Evolutionary conservation across 257 asterid species (phyloP).

Genomic region (Jacaranda mimosifolia): DNA sequence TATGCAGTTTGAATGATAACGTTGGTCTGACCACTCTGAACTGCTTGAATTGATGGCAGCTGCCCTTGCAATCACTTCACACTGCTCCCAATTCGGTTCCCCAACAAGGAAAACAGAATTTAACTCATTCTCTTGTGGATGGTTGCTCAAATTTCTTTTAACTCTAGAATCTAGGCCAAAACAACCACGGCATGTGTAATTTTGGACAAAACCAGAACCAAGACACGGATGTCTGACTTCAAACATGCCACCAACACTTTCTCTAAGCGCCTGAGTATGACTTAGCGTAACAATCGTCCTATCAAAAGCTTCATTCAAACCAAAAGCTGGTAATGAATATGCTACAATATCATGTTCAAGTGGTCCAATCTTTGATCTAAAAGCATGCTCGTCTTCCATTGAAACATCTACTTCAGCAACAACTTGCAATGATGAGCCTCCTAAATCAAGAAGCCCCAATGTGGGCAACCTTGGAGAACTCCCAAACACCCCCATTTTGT

Average conservation of each 20-base stretch:
- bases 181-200: conserved; percentile 78
- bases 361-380: conserved; percentile 62
- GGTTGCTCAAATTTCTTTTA: conserved; percentile 33
- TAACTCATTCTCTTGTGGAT: conserved; percentile 34
- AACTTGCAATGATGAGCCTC: conserved; percentile 90
- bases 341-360: conserved; percentile 58
- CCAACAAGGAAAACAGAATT: conserved; percentile 59
- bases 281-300: conserved; percentile 69
- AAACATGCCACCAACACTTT: conserved; percentile 48
- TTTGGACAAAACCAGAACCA: conserved; percentile 56
- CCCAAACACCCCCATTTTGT: conserved; percentile 62
- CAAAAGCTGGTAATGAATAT: conserved; percentile 75
- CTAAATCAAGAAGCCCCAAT: conserved; percentile 86
- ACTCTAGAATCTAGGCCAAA: conserved; percentile 40
- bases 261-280: conserved; percentile 54
- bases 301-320: conserved; percentile 84
- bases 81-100: conserved; percentile 74
- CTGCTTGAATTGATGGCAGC: conserved; percentile 74
- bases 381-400: conserved; percentile 44
- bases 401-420: conserved; percentile 64
- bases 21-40: conserved; percentile 44
- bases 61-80: conserved; percentile 66
- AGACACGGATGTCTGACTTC: conserved; percentile 87
- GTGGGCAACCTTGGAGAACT: conserved; percentile 52
- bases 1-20: conserved; percentile 53